Base-by-base conservation (phyloP, 768 basidiomycete genomes). In the Phylloporus sp. region DNA sequence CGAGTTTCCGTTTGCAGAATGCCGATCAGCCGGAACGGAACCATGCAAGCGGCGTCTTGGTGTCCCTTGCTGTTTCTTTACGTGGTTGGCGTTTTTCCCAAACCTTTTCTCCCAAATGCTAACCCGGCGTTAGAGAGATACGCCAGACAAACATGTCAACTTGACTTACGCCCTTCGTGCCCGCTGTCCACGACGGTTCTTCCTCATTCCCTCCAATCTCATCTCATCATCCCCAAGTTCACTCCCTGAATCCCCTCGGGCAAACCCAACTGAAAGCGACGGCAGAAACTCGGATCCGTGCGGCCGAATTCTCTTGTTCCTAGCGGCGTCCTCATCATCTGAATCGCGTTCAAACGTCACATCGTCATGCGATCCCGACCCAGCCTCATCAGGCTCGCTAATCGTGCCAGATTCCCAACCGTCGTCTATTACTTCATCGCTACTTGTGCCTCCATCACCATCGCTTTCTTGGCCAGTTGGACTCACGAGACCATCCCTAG, bases 61-160 rank as follows among this genome's bases (percentile, higher is more conserved):
- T 43, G 45, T 46, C 47, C 70, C 71, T 38, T 61, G 65, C 53
- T 72, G 68, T 58, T 82, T 86, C 70, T 88, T 87, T 71, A 95
- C 79, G 68, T 98, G 95, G 66, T 95, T 97, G 22, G 95, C 95
- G 54, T 85, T 82, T 54, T 76, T 80, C 43, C 95, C 95, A 60
- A 83, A 98, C 69, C 94, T 97, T 73, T 93, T 95, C 72, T 97
- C 95, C 95, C 95, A 97, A 58, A 98, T 97, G 2, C 95, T 97
- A 28, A 2, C 22, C 28, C 7, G 27, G 48, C 60, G 53, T 52
- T 45, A 49, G 35, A 39, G 44, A 31, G 20, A 22, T 32, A 32
- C 44, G 16, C n/a, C 7, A 24, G 9, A 32, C 4, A 52, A 6
- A 45, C 41, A 3, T 20, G n/a, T 11, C 27, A 34, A 15, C 13